Conservation (phyloP, 805 yeast genomes). For the Metschnikowia cerradonensis region DNA sequence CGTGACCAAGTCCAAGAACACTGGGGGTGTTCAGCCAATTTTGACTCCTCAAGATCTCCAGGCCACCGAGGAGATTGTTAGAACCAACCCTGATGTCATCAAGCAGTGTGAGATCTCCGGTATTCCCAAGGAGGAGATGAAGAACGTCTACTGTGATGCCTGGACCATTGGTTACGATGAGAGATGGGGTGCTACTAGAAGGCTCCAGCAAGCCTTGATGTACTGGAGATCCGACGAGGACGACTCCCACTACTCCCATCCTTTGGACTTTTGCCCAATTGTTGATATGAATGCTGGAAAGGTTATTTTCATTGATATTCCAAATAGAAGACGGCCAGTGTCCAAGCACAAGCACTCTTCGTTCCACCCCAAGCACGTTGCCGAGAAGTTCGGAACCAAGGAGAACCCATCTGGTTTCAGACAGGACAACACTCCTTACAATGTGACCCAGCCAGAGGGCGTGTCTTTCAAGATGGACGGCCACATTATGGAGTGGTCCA, state of each 20-base stretch:
- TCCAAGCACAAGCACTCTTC: conserved; percentile 65
- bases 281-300: conserved; percentile 68
- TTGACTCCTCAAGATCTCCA: conserved; percentile 66
- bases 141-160: conserved; percentile 59
- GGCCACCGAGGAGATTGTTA: conserved; percentile 58
- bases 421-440: conserved; percentile 60
- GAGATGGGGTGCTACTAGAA: conserved; percentile 71
- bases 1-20: conserved; percentile 44
- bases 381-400: conserved; percentile 52
- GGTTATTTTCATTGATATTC: conserved; percentile 72
- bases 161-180: conserved; percentile 71
- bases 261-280: conserved; percentile 79
- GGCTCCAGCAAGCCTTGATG: conserved; percentile 78
- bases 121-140: conserved; percentile 58
- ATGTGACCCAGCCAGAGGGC: conserved; percentile 77
- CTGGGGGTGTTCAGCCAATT: conserved; percentile 69
- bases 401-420: conserved; percentile 51
- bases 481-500: conserved; percentile 70
- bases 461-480: conserved; percentile 73
- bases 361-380: conserved; percentile 63
- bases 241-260: conserved; percentile 72
- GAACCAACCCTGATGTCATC: conserved; percentile 68
- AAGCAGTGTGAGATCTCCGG: conserved; percentile 71
- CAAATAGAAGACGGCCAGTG: conserved; percentile 67
- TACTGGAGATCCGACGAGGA: conserved; percentile 73